Percentiles rank a stretch among this genome's conserved stretches.
These are phyloP conservation scores for Chlamydomonas eustigma DNA, from an alignment of 139 green algal species.

Conservation along the genomic window DNA sequence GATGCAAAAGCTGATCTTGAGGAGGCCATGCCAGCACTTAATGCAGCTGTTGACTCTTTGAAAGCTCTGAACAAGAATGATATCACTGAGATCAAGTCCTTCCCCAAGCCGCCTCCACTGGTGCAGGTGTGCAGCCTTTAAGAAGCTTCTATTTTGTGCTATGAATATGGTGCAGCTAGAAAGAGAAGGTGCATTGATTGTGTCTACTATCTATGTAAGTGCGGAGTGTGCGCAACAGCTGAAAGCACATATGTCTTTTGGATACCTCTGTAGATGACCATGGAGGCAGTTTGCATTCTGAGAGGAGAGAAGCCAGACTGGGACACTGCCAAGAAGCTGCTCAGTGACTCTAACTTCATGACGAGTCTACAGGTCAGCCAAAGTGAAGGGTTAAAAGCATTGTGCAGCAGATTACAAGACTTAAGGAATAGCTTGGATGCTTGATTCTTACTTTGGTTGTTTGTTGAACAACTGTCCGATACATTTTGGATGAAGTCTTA, in stretches of 20 bases:
- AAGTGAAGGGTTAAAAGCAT: neutral
- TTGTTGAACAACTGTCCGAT: no score
- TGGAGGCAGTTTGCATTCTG: constrained; percentile 79
- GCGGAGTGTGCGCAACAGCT: no score
- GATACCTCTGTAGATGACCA: constrained; percentile 64
- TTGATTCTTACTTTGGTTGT: no score
- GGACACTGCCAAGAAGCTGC: constrained; percentile 75
- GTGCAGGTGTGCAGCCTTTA: constrained; percentile 39
- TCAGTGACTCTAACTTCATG: constrained; percentile 74
- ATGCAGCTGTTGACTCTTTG: constrained; percentile 67
- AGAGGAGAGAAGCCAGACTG: constrained; percentile 78
- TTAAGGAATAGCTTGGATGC: no score
- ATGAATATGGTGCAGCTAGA: no score
- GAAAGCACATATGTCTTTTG: no score
- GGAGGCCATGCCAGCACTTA: constrained; percentile 75
- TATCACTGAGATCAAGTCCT: constrained; percentile 81
- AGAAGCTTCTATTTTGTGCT: neutral
- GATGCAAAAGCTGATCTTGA: constrained; percentile 78
- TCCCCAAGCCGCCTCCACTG: constrained; percentile 76
- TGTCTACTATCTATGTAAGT: neutral
- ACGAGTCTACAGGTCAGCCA: constrained; percentile 29
- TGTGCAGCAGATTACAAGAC: no score
- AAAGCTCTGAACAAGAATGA: constrained; percentile 67
- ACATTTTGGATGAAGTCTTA: no score
- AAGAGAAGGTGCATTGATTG: neutral